These are phyloP conservation scores for Chamaecrista fasciculata DNA, from an alignment of 306 rosid genomes.

Conservation along the genomic window DNA sequence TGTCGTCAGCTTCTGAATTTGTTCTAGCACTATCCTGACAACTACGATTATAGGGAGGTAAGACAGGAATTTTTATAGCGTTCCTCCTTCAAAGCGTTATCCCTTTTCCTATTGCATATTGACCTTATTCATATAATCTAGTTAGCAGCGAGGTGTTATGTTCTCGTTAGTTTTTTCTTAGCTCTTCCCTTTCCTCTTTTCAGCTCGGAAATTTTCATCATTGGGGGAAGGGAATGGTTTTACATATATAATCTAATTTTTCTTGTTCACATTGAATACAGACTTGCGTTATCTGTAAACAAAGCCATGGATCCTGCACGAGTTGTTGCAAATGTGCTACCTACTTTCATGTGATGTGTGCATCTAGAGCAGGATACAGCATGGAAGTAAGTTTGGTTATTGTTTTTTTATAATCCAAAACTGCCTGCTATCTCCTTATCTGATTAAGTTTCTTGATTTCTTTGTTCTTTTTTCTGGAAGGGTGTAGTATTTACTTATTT, in stretches of 20 bases:
- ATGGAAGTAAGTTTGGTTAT: constrained; percentile 72
- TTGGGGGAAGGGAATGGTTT: background rate
- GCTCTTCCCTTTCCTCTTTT: background rate
- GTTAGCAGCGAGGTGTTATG: background rate
- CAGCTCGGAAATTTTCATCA: background rate
- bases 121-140: background rate
- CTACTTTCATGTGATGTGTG: constrained; percentile 81
- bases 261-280: constrained; percentile 49
- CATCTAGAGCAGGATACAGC: constrained; percentile 88
- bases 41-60: background rate
- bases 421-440: background rate
- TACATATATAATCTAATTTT: constrained; percentile 10
- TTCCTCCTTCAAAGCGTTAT: background rate
- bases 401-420: constrained; percentile 23
- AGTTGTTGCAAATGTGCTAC: constrained; percentile 91
- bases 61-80: background rate
- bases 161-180: background rate
- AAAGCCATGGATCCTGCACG: constrained; percentile 89
- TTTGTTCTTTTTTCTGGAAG: constrained; percentile 14
- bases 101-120: background rate
- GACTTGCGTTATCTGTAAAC: constrained; percentile 85
- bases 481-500: constrained; percentile 6
- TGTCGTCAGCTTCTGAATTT: constrained; percentile 19
- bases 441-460: background rate
- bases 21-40: background rate